Conservation (phyloP, 2,329 filamentous ascomycete genomes). For the Colletotrichum tanaceti region DNA sequence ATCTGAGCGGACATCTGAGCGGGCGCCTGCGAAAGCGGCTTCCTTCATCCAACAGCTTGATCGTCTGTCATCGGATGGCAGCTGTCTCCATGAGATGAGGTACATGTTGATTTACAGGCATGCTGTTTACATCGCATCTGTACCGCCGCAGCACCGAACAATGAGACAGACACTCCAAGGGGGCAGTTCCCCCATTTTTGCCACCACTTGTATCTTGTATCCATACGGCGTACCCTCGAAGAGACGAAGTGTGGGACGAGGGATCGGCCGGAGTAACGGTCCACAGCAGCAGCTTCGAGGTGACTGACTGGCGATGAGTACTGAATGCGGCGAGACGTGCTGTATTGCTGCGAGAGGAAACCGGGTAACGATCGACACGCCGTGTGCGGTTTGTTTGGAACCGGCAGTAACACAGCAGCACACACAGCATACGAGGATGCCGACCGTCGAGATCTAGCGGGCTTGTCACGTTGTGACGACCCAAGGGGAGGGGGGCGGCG, state of each 20-base stretch:
- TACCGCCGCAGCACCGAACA: conserved; percentile 10
- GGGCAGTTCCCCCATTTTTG: conserved; percentile 3
- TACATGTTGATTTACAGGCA: background rate
- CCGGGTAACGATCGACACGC: too few relatives aligned
- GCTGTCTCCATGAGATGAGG: background rate
- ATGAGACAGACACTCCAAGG: background rate
- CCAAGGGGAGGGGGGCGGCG: conserved; percentile 14
- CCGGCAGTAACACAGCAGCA: conserved; percentile 16
- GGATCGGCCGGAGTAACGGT: conserved; percentile 21
- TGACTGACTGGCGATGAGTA: conserved; percentile 15
- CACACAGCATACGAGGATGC: conserved; percentile 15
- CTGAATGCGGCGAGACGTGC: conserved; percentile 16
- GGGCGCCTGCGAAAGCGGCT: conserved; percentile 7
- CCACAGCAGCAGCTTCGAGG: conserved; percentile 20
- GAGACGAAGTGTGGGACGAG: conserved; percentile 18
- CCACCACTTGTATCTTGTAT: conserved; percentile 15
- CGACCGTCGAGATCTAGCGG: conserved; percentile 19
- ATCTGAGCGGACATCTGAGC: conserved; percentile 31
- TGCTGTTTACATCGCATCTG: too few relatives aligned
- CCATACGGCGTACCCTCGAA: background rate
- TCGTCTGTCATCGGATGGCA: background rate
- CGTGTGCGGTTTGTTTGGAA: conserved; percentile 27
- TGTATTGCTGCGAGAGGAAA: conserved; percentile 10
- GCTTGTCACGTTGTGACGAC: conserved; percentile 17
- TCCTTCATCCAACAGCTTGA: background rate